Percentiles rank a stretch among this genome's conserved stretches.
Conservation (phyloP, 805 yeast genomes). For the Kuraishia cidri region DNA sequence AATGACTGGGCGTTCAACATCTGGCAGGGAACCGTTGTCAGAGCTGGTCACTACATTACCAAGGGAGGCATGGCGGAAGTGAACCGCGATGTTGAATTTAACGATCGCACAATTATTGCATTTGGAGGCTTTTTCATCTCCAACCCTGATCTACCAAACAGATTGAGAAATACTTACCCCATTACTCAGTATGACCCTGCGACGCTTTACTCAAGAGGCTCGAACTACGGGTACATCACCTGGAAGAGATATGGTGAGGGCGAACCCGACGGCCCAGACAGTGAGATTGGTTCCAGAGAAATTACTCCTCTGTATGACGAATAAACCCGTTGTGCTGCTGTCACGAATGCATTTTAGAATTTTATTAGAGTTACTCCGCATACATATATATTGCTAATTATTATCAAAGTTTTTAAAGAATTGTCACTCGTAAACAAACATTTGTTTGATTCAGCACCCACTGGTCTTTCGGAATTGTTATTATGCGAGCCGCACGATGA, state of each 20-base stretch:
- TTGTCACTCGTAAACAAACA: no score
- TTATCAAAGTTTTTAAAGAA: no score
- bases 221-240: slow-evolving; percentile 23
- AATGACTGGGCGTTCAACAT: slow-evolving; percentile 8
- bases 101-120: slow-evolving; percentile 31
- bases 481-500: no score
- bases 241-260: slow-evolving; percentile 16
- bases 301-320: no score
- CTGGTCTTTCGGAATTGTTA: no score
- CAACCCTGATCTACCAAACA: slow-evolving; percentile 46
- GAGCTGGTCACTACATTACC: slow-evolving; percentile 11
- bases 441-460: no score
- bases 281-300: no score
- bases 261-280: no score
- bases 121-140: slow-evolving; percentile 41
- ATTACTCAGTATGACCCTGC: slow-evolving; percentile 35
- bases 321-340: no score
- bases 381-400: no score
- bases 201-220: slow-evolving; percentile 32
- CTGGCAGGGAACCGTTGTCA: slow-evolving; percentile 23
- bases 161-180: slow-evolving; percentile 29
- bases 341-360: no score
- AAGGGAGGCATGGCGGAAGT: slow-evolving; percentile 4
- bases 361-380: no score
- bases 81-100: slow-evolving; percentile 11